Percentiles rank a stretch among this genome's conserved stretches.
Evolutionary conservation across 345 rosid species (phyloP).

Genomic region (Erysimum cheiranthoides): DNA sequence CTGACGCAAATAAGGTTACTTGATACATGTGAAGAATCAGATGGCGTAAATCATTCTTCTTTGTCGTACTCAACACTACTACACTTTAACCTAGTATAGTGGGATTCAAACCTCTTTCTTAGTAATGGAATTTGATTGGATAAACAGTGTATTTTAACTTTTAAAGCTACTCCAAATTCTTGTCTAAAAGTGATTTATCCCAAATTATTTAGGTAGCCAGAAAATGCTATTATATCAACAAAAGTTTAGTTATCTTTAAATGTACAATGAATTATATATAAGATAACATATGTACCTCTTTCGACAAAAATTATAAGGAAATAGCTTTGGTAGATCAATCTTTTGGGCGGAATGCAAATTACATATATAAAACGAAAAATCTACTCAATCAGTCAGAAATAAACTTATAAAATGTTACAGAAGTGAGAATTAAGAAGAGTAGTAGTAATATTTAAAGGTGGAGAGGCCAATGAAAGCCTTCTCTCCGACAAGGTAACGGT

Average conservation of each 20-base stretch:
- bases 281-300: background rate
- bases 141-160: background rate
- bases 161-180: background rate
- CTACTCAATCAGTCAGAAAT: slow-evolving; percentile 27
- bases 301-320: background rate
- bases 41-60: background rate
- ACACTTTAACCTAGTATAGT: slow-evolving; percentile 4
- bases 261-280: slow-evolving; percentile 7
- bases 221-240: background rate
- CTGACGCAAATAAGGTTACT: no score
- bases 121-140: background rate
- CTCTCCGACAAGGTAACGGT: slow-evolving; percentile 88
- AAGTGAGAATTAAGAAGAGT: background rate
- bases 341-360: background rate
- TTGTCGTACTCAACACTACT: slow-evolving; percentile 2
- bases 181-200: background rate
- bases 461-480: slow-evolving; percentile 67
- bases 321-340: background rate
- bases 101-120: background rate
- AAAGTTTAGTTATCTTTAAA: background rate
- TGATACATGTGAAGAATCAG: background rate
- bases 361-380: slow-evolving; percentile 1
- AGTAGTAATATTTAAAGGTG: slow-evolving; percentile 39
- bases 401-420: background rate
- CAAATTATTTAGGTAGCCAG: background rate